Evolutionary conservation across 2,329 filamentous ascomycete genomes (phyloP).

Genomic region (Amylocarpus encephaloides): DNA sequence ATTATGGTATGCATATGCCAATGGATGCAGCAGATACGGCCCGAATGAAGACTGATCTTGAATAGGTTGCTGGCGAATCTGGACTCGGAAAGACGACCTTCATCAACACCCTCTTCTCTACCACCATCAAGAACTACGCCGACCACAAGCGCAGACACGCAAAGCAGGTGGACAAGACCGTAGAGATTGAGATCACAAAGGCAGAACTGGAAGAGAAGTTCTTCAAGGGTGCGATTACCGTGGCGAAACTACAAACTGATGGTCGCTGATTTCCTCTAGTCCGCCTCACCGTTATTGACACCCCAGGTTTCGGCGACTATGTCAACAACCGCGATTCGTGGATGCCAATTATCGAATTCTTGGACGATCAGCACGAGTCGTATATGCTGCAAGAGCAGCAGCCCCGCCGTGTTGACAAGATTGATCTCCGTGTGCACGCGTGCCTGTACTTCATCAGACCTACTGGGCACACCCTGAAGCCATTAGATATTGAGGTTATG

Average conservation of each 20-base stretch:
- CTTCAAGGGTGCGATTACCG: conserved; percentile 76
- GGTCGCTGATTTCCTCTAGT: conserved; percentile 48
- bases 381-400: conserved; percentile 99
- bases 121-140: conserved; percentile 99
- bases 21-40: not conserved
- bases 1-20: conserved; percentile 69
- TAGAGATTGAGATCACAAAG: conserved; percentile 99
- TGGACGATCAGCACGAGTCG: conserved; percentile 99
- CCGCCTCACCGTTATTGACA: conserved; percentile 97
- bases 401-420: conserved; percentile 95
- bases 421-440: conserved; percentile 95
- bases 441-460: conserved; percentile 99
- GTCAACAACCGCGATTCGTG: conserved; percentile 99
- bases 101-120: conserved; percentile 99
- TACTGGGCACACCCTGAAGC: conserved; percentile 97
- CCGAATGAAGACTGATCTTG: conserved; percentile 5
- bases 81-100: conserved; percentile 99
- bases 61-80: conserved; percentile 92
- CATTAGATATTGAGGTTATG: conserved; percentile 99
- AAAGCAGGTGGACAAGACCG: conserved; percentile 99
- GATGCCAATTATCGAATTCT: conserved; percentile 99
- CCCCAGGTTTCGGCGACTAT: conserved; percentile 97
- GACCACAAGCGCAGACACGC: conserved; percentile 98
- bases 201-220: conserved; percentile 99
- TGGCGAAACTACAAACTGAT: not conserved